These are phyloP conservation scores for Aciculosporium take DNA, from an alignment of 2,329 filamentous ascomycete species.

Conservation along the genomic window DNA sequence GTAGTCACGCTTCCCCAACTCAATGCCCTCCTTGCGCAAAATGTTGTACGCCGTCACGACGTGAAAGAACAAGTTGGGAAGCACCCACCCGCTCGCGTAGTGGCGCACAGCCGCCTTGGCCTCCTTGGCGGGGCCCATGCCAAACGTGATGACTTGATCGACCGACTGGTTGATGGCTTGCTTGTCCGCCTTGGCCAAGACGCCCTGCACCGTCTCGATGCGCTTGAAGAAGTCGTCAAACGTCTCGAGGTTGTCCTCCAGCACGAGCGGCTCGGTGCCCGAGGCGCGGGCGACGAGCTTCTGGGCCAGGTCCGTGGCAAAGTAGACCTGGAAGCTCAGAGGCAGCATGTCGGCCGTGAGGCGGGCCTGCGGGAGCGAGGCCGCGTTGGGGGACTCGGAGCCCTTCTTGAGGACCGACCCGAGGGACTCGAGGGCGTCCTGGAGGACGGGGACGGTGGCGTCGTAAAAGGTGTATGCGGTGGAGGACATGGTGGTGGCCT, in stretches of 20 bases:
- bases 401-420: slow-evolving; percentile 22
- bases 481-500: slow-evolving; percentile 17
- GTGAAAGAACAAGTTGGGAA: slow-evolving; percentile 55
- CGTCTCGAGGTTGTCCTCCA: slow-evolving; percentile 17
- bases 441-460: slow-evolving; percentile 18
- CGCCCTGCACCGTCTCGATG: slow-evolving; percentile 18
- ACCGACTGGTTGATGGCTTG: slow-evolving; percentile 20
- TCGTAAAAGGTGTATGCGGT: slow-evolving; percentile 32
- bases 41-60: slow-evolving; percentile 44
- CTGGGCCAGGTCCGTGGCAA: slow-evolving; percentile 16
- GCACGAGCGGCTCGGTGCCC: slow-evolving; percentile 16
- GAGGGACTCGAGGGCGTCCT: slow-evolving; percentile 19
- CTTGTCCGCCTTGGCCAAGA: slow-evolving; percentile 19
- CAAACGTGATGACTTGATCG: slow-evolving; percentile 15
- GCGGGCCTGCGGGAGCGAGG: slow-evolving; percentile 18
- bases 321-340: slow-evolving; percentile 25
- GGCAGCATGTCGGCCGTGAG: slow-evolving; percentile 29
- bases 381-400: slow-evolving; percentile 18
- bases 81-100: slow-evolving; percentile 33
- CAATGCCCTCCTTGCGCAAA: slow-evolving; percentile 44
- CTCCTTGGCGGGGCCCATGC: slow-evolving; percentile 17
- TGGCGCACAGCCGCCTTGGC: slow-evolving; percentile 14
- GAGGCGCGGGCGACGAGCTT: slow-evolving; percentile 21
- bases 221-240: slow-evolving; percentile 21
- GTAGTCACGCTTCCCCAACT: slow-evolving; percentile 47